These are phyloP conservation scores for Mycena citricolor DNA, from an alignment of 1,284 basidiomycete genomes.

Conservation along the genomic window DNA sequence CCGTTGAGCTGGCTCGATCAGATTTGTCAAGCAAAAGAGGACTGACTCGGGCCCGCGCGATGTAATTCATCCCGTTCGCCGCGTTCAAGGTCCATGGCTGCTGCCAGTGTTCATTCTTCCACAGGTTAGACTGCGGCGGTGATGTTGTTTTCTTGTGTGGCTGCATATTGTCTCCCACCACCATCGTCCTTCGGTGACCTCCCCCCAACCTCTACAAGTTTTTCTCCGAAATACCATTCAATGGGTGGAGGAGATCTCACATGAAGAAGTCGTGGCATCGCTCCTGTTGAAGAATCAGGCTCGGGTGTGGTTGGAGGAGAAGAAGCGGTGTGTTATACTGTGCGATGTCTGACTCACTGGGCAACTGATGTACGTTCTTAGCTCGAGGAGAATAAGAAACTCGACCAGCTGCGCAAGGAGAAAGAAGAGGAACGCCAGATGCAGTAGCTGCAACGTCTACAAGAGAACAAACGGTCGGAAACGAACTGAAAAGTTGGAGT, in stretches of 20 bases:
- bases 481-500: constrained; percentile 90
- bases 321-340: too few relatives aligned
- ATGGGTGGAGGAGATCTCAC: constrained; percentile 94
- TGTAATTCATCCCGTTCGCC: constrained; percentile 35
- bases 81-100: constrained; percentile 29
- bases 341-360: too few relatives aligned
- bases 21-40: constrained; percentile 1
- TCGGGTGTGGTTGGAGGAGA: constrained; percentile 98
- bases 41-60: constrained; percentile 28
- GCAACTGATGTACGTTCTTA: constrained; percentile 37
- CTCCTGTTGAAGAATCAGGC: constrained; percentile 98
- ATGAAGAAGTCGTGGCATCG: constrained; percentile 99
- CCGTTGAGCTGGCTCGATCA: constrained; percentile 12
- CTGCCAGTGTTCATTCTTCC: too few relatives aligned
- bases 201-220: constrained; percentile 14
- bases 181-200: constrained; percentile 11
- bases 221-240: constrained; percentile 31
- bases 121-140: too few relatives aligned
- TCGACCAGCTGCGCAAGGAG: constrained; percentile 95
- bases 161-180: constrained; percentile 2
- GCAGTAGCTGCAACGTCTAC: constrained; percentile 92
- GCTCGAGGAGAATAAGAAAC: constrained; percentile 97
- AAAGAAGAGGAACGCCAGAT: constrained; percentile 96
- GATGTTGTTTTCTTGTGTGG: too few relatives aligned
- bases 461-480: constrained; percentile 92